Conservation (phyloP, 805 yeast genomes). For the Candida easanensis region DNA sequence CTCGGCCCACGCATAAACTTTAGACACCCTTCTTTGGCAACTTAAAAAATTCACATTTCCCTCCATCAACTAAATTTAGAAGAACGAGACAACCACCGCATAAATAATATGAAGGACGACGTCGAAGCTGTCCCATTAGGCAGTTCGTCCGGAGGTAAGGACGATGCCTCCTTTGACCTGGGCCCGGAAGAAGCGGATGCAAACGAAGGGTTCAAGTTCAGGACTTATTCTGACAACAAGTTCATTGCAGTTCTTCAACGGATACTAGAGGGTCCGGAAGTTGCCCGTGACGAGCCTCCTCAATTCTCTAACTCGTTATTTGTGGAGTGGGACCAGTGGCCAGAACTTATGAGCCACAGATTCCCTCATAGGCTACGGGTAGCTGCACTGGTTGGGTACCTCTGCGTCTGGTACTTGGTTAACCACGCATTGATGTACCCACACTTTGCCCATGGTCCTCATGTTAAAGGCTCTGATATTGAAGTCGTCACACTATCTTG, state of each 20-base stretch:
- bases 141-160: not conserved
- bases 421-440: constrained; percentile 15
- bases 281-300: constrained; percentile 48
- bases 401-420: constrained; percentile 14
- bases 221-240: constrained; percentile 4
- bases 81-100: not conserved
- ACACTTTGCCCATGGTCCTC: constrained; percentile 7
- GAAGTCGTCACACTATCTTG: constrained; percentile 44
- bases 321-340: constrained; percentile 40
- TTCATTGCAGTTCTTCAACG: constrained; percentile 25
- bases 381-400: constrained; percentile 5
- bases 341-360: constrained; percentile 32
- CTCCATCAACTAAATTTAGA: not conserved
- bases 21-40: not conserved
- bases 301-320: constrained; percentile 25
- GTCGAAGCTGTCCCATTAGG: not conserved
- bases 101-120: not conserved
- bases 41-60: not conserved
- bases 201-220: constrained; percentile 2
- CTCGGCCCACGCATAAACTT: no score
- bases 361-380: constrained; percentile 3
- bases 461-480: constrained; percentile 4
- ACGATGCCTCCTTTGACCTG: constrained; percentile 10
- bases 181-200: constrained; percentile 7
- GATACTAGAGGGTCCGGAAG: constrained; percentile 57